Evolutionary conservation across 441 rosid genomes (phyloP).

Genomic region (Arabidopsis hybrid): DNA sequence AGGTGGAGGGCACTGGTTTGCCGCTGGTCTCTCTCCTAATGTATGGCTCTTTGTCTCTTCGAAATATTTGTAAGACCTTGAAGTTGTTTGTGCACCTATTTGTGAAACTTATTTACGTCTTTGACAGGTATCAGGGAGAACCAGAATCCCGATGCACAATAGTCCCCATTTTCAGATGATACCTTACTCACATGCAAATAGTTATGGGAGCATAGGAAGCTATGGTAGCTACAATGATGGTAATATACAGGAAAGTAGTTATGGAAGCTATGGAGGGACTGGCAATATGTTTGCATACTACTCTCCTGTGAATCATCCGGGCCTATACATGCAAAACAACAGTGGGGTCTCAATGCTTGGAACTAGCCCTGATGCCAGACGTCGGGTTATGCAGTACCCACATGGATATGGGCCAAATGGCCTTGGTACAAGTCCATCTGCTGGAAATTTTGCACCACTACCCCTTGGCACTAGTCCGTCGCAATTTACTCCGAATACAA

Average conservation of each 20-base stretch:
- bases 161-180: slow-evolving; percentile 85
- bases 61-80: slow-evolving; percentile 6
- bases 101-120: slow-evolving; percentile 26
- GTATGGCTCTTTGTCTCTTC: slow-evolving; percentile 55
- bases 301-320: slow-evolving; percentile 87
- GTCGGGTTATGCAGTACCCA: slow-evolving; percentile 74
- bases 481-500: slow-evolving; percentile 85
- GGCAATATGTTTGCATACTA: slow-evolving; percentile 82
- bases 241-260: slow-evolving; percentile 81
- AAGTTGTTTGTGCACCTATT: slow-evolving; percentile 29
- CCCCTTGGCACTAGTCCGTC: slow-evolving; percentile 99
- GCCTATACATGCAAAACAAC: slow-evolving; percentile 77
- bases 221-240: slow-evolving; percentile 97
- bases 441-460: slow-evolving; percentile 88
- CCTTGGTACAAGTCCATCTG: slow-evolving; percentile 92
- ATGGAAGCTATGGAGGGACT: slow-evolving; percentile 93
- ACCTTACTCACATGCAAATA: slow-evolving; percentile 78
- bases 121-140: slow-evolving; percentile 79
- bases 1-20: slow-evolving; percentile 99
- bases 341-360: slow-evolving; percentile 74
- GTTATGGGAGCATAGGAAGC: slow-evolving; percentile 97
- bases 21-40: slow-evolving; percentile 99
- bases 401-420: slow-evolving; percentile 66
- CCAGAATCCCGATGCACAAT: slow-evolving; percentile 70
- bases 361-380: slow-evolving; percentile 88